phyloP scores from a whole-genome alignment of 805 yeast species.

The Gaillardinia entomophila region DNA sequence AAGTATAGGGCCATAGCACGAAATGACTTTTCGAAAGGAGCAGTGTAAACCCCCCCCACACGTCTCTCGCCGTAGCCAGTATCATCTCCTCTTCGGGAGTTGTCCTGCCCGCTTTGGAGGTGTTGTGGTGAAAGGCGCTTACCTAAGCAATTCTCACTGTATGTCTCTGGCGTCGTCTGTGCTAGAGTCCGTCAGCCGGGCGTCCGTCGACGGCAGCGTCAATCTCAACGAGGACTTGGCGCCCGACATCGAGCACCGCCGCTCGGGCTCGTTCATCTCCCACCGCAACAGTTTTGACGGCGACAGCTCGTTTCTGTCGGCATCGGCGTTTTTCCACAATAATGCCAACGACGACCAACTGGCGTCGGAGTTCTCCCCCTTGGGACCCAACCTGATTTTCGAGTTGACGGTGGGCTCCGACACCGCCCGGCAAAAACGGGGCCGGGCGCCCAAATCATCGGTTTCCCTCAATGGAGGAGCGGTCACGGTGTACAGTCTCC shows the following conservation, averaged over 20 bases:
- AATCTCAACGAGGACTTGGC: conserved; percentile 31
- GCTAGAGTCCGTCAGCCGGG: not conserved
- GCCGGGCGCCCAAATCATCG: conserved; percentile 25
- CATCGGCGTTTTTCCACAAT: conserved; percentile 17
- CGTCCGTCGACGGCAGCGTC: not conserved
- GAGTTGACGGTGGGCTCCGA: conserved; percentile 66
- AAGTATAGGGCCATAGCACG: not conserved
- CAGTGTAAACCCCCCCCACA: not conserved
- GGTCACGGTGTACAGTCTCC: conserved; percentile 38
- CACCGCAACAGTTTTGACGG: conserved; percentile 25
- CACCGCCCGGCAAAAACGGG: conserved; percentile 29
- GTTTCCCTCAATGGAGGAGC: conserved; percentile 39
- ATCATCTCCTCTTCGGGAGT: conserved; percentile 1
- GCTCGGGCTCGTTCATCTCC: conserved; percentile 10
- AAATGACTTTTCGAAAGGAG: conserved; percentile 1
- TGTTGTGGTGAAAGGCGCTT: too few relatives aligned
- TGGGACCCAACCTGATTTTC: conserved; percentile 72
- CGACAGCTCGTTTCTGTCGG: conserved; percentile 24
- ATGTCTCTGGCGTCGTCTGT: not conserved
- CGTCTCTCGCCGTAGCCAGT: not conserved
- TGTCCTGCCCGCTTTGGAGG: conserved; percentile 17
- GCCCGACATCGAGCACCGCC: conserved; percentile 5
- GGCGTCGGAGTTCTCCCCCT: conserved; percentile 38
- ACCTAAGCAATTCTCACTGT: not conserved
- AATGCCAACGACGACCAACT: conserved; percentile 11